Conservation (phyloP, 2,329 filamentous ascomycete species). For the Tolypocladium sp. region DNA sequence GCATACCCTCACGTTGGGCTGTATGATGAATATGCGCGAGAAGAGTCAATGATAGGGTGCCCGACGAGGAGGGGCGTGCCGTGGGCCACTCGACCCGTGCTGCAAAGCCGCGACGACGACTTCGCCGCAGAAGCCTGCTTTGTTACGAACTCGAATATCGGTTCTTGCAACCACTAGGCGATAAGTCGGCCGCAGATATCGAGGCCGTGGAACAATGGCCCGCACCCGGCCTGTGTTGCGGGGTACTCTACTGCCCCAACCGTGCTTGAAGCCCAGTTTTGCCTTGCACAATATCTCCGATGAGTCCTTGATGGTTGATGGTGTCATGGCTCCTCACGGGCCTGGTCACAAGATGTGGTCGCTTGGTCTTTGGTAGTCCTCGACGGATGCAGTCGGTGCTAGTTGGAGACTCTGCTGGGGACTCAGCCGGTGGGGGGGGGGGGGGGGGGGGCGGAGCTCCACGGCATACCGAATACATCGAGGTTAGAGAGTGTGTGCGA, state of each 20-base stretch:
- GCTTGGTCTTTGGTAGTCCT: neutral
- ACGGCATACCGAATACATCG: neutral
- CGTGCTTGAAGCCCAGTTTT: neutral
- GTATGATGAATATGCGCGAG: neutral
- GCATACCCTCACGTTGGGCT: neutral
- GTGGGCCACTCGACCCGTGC: neutral
- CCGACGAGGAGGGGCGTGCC: neutral
- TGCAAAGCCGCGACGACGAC: neutral
- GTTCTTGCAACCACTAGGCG: neutral
- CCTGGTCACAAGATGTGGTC: neutral
- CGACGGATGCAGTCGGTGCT: neutral
- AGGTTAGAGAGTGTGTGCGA: neutral
- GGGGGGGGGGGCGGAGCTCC: neutral
- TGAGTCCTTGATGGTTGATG: neutral
- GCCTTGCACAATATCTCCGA: neutral
- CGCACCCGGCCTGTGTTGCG: neutral
- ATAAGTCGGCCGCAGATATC: neutral
- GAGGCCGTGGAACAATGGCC: neutral
- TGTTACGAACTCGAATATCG: neutral
- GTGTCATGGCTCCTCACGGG: neutral
- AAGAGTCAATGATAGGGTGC: neutral
- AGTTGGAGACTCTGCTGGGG: neutral
- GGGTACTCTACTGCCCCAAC: neutral
- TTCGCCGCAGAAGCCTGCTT: neutral
- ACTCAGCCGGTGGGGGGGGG: neutral